Base-by-base conservation (phyloP, 345 rosid genomes). In the Triadica sebifera region DNA sequence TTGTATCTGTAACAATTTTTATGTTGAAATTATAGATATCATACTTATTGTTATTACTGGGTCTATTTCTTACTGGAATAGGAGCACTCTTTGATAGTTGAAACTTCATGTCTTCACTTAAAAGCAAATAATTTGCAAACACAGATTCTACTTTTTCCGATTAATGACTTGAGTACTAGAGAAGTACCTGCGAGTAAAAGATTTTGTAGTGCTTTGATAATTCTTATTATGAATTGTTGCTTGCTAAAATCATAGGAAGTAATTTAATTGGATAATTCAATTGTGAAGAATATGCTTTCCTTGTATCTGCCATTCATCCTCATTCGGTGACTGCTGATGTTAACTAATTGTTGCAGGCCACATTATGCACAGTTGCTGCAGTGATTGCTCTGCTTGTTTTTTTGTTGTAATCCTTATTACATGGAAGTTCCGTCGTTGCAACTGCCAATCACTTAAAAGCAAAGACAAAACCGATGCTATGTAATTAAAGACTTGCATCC, bases 331-430 rank as follows among this genome's bases (percentile, higher is more conserved):
- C 74, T 24, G 13, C 15, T 13, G 9, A 47, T 70, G 5, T 22
- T 46, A 22, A 43, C 29, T 62, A 63, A 59, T n/a, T 73, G 65
- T 51, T 83, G 92, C 91, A 95, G 99, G 97, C 99, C 77, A 72
- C 87, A 80, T 66, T 89, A 70, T 91, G 87, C 80, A 85, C 93
- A 43, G 69, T 91, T 52, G 93, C 83, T 55, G 83, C 78, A 66
- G 79, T 84, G 75, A 89, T 93, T 67, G 67, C 77, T 2, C 67
- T 85, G 55, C 81, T 67, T 16, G 83, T 89, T 53, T 71, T 89
- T 24, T 66, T 89, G 64, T 79, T 89, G 77, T 89, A 76, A 71
- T 55, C 66, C 75, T 19, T 77, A n/a, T 73, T 29, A 29, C 34
- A 29, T 29, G 34, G 34, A 29, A 55, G 17, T 19, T 65, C 20